Base-by-base conservation (phyloP, 495 filamentous ascomycete genomes). In the Filosporella fistucella region DNA sequence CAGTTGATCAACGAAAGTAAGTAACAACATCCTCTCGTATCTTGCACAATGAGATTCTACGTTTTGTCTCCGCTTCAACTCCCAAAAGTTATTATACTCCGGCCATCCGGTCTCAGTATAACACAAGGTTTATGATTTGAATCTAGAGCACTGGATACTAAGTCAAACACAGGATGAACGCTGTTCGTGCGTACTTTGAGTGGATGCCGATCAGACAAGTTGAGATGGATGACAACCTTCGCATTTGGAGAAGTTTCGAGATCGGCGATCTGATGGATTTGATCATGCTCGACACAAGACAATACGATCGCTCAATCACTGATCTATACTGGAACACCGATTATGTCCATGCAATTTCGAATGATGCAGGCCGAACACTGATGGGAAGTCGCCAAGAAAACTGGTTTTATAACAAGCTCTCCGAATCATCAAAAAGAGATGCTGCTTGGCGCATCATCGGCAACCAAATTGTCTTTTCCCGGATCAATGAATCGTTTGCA, bases 161-260 rank as follows among this genome's bases (percentile, higher is more conserved):
- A n/a, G n/a, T n/a, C n/a, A n/a, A n/a, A n/a, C n/a, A 30, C 8
- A 30, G 28, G 22, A 79, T 83, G 71, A 81, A 85, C 48, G 82
- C 80, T 5, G 81, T 85, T 17, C 67, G 82, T 28, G 80, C 82
- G 0, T 86, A 86, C 57, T 87, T 86, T 43, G 82, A 87, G 56
- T 87, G 83, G 82, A 62, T 75, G 71, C 71, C 71, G 7, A 68
- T 74, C 46, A 67, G 79, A 18, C 80, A 81, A 59, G 73, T 82
- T 24, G 79, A 83, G 30, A 81, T 86, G 70, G 81, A 86, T 57
- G 82, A 86, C 62, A 81, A 79, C 48, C 65, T 86, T 17, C 76
- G 82, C 33, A 77, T 87, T 58, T 87, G 82, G 83, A 72, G 83
- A 14, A 64, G 59, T 30, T 86, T 87, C 64, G 66, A 75, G 38